Evolutionary conservation across 768 basidiomycete genomes (phyloP).

Genomic region (Gautieria morchelliformis): DNA sequence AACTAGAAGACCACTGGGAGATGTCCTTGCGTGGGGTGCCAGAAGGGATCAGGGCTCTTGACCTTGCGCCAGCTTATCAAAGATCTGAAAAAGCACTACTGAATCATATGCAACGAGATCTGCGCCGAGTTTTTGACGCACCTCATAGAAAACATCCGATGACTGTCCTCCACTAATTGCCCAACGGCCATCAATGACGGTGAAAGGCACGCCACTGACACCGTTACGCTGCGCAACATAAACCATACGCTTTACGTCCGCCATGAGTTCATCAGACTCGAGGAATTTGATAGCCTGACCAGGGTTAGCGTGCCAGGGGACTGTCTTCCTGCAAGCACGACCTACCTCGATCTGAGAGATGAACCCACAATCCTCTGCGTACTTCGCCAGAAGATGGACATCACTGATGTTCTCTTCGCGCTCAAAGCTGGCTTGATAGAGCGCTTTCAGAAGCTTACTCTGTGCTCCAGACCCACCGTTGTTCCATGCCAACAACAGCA

Average conservation of each 20-base stretch:
- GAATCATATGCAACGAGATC: too few relatives aligned
- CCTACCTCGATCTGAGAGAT: conserved; percentile 54
- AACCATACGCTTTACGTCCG: conserved; percentile 56
- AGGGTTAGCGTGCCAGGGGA: neutral
- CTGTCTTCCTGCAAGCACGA: conserved; percentile 11
- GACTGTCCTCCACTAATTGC: conserved; percentile 67
- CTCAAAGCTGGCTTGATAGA: conserved; percentile 63
- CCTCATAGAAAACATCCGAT: conserved; percentile 61
- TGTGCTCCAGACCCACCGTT: conserved; percentile 55
- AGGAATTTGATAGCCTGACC: conserved; percentile 55
- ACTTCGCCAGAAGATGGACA: conserved; percentile 43
- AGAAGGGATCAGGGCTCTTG: too few relatives aligned
- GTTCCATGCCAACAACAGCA: conserved; percentile 58
- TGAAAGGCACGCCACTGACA: conserved; percentile 72
- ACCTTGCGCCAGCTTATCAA: too few relatives aligned
- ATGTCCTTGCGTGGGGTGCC: too few relatives aligned
- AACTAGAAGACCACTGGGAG: too few relatives aligned
- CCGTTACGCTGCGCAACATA: conserved; percentile 54
- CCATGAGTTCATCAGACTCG: conserved; percentile 50
- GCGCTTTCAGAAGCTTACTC: conserved; percentile 39
- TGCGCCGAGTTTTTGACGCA: conserved; percentile 13
- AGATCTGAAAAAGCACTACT: too few relatives aligned
- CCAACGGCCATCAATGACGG: conserved; percentile 71
- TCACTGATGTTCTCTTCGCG: conserved; percentile 56
- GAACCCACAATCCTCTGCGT: conserved; percentile 45